Evolutionary conservation across 306 rosid species (phyloP).

Genomic region (Glycine tomentella): DNA sequence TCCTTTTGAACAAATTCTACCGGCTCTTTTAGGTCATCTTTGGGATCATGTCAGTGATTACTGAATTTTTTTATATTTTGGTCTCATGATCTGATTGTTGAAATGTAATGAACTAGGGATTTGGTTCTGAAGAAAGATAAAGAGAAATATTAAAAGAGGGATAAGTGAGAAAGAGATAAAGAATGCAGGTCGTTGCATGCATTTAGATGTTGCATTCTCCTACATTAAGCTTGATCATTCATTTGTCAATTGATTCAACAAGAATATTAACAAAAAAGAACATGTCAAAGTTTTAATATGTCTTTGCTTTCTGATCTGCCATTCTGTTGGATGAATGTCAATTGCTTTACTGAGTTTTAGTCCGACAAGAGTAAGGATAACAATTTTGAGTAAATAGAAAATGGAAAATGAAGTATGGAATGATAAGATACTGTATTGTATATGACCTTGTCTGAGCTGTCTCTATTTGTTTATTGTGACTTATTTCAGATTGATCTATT

Average conservation of each 20-base stretch:
- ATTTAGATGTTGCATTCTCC: conserved; percentile 26
- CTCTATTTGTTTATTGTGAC: conserved; percentile 38
- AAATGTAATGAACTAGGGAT: conserved; percentile 40
- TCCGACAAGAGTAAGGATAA: conserved; percentile 4
- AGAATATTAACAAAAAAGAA: conserved; percentile 13
- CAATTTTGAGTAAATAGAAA: conserved; percentile 17
- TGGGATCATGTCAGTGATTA: conserved; percentile 38
- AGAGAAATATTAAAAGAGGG: conserved; percentile 14
- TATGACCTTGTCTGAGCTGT: conserved; percentile 34
- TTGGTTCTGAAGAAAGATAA: conserved; percentile 1
- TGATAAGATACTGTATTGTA: conserved; percentile 18
- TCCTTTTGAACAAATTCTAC: conserved; percentile 3
- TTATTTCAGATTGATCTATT: conserved; percentile 46
- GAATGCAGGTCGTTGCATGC: not conserved
- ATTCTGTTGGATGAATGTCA: conserved; percentile 25
- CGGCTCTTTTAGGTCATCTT: conserved; percentile 40
- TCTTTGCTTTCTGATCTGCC: conserved; percentile 37
- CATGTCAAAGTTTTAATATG: conserved; percentile 33
- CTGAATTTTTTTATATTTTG: not conserved
- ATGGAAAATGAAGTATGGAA: not conserved
- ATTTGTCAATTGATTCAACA: conserved; percentile 11
- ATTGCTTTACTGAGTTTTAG: not conserved
- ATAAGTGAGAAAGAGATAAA: not conserved
- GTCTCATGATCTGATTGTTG: conserved; percentile 50
- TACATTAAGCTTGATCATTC: not conserved